A percentile compares a stretch with the other conserved stretches of the same genome.
Evolutionary conservation across 305 asterid genomes (phyloP).

Genomic region (Fraxinus dipetala): DNA sequence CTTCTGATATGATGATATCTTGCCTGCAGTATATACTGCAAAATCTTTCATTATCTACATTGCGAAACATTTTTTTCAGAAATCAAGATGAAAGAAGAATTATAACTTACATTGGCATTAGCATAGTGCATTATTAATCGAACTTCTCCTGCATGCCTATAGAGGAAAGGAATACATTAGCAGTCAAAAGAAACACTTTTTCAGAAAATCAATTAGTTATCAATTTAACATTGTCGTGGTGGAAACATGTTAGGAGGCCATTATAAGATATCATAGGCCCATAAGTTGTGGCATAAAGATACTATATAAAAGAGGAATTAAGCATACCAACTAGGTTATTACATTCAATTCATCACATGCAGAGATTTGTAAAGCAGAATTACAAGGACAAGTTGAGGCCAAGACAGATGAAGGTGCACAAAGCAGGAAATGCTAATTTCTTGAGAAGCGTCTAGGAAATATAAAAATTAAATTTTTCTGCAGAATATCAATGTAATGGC

Average conservation of each 20-base stretch:
- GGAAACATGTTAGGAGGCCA: neutral
- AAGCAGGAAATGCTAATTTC: neutral
- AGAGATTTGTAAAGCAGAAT: neutral
- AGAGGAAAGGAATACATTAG: neutral
- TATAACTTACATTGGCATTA: conserved; percentile 38
- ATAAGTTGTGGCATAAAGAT: neutral
- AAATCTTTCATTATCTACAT: neutral
- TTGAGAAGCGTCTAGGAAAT: neutral
- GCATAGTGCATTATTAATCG: conserved; percentile 46
- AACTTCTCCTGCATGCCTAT: conserved; percentile 53
- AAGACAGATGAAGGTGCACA: neutral
- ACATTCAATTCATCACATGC: neutral
- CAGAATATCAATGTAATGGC: neutral
- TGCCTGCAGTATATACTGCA: neutral
- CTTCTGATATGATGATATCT: neutral
- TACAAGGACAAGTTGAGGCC: neutral
- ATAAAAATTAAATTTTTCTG: neutral
- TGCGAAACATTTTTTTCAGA: neutral
- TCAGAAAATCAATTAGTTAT: neutral
- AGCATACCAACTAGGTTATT: neutral
- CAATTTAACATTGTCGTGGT: neutral
- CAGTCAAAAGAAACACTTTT: neutral
- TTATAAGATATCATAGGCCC: neutral
- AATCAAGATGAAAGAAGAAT: neutral
- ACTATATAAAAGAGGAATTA: neutral